Evolutionary conservation across 441 rosid species (phyloP), one percentile per base, ranked within the genome.

Genomic region (Gossypium schwendimanii): DNA sequence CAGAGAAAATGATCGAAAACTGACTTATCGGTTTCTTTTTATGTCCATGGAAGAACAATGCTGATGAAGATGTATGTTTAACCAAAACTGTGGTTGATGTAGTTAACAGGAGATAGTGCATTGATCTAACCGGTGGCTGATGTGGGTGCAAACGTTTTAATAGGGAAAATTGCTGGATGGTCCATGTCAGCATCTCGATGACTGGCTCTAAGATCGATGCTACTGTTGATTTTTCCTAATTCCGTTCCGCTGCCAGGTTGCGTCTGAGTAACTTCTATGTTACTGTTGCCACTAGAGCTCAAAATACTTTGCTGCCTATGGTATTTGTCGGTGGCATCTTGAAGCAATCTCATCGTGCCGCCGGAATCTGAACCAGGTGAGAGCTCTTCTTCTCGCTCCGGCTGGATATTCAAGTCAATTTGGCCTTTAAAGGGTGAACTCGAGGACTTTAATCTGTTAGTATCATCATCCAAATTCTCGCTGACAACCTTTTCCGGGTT

Each of bases 371-470:
- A 82, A 71, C 84, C 81, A 31, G 91, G 91, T 2, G 89, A 83
- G 3, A 81, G 69, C 74, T 91, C 98, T 71, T 89, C 99, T 63
- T 95, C 98, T 59, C 89, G 78, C 86, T 90, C 96, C 15, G 99
- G 99, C 79, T 88, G 91, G 77, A 89, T 91, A 78, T 93, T 95
- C 74, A 95, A 85, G 81, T 95, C 98, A 28, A 95, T 87, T 79
- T 87, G 93, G 63, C 89, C 87, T 81, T 87, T 93, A 64, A 87
- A 88, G 62, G 91, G 88, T 2, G 88, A 84, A 66, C 76, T 53
- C 0, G 87, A 80, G 52, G 87, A 80, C 75, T 87, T 87, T 9
- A 71, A 55, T 83, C 75, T 79, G 77, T 73, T 80, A 47, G 76
- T 81, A 67, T 90, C 87, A 21, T 82, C 83, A 26, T 81, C 88